phyloP scores from a whole-genome alignment of 2,329 filamentous ascomycete genomes.

The Aspergillus pseudoviridinutans region DNA sequence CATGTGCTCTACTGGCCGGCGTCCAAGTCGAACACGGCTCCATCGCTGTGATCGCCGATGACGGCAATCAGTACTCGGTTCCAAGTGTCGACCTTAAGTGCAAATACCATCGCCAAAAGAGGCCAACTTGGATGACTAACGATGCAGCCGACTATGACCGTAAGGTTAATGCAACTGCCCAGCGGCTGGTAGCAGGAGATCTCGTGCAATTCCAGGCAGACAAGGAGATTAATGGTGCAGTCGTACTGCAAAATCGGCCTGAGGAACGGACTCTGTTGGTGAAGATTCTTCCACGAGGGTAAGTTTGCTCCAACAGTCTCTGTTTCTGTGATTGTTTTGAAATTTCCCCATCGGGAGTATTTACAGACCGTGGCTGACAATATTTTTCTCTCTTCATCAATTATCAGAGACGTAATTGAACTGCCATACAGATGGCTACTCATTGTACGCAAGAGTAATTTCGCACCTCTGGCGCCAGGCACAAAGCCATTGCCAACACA shows the following conservation, averaged over 20 bases:
- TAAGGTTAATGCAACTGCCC: conserved; percentile 65
- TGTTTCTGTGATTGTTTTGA: conserved; percentile 1
- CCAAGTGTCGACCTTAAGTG: conserved; percentile 91
- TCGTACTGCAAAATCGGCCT: conserved; percentile 76
- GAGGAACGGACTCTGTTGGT: conserved; percentile 74
- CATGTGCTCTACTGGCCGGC: conserved; percentile 86
- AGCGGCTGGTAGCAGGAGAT: conserved; percentile 65
- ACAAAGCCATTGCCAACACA: conserved; percentile 46
- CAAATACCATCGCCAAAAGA: conserved; percentile 86
- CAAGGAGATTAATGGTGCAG: conserved; percentile 86
- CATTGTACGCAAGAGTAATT: conserved; percentile 48
- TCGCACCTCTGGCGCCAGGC: conserved; percentile 43
- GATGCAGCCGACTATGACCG: conserved; percentile 67
- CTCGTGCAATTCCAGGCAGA: conserved; percentile 81
- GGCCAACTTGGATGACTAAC: conserved; percentile 69
- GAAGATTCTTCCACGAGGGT: conserved; percentile 81
- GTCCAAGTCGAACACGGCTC: conserved; percentile 86
- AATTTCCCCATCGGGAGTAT: conserved; percentile 10
- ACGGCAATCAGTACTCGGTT: conserved; percentile 87
- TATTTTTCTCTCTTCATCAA: background rate
- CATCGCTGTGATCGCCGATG: conserved; percentile 81
- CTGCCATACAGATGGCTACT: conserved; percentile 57
- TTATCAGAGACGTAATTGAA: conserved; percentile 48
- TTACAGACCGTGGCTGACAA: conserved; percentile 9
- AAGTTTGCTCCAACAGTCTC: conserved; percentile 37